Percentiles rank a stretch among this genome's conserved stretches.
These are phyloP conservation scores for Agrostemma githago DNA, from an alignment of 148 eudicot species.

Conservation along the genomic window DNA sequence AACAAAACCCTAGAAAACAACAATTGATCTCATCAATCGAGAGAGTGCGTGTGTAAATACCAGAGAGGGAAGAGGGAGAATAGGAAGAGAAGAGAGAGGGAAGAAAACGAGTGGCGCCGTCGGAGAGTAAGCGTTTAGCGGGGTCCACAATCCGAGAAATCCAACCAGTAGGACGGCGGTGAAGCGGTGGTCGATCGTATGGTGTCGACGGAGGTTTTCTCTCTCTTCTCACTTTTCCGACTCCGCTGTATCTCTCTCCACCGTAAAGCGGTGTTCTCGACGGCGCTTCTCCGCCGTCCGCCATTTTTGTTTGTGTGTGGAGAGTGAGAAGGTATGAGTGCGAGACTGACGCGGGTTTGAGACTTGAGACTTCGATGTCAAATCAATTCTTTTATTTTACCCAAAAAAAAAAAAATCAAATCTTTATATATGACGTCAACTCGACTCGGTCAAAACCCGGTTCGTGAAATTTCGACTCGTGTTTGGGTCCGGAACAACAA, in stretches of 20 bases:
- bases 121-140: conserved; percentile 53
- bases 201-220: conserved; percentile 52
- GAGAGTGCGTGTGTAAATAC: conserved; percentile 24
- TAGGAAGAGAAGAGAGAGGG: conserved; percentile 55
- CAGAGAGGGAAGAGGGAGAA: conserved; percentile 27
- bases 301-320: conserved; percentile 13
- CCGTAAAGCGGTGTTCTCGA: conserved; percentile 21
- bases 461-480: too few species aligned
- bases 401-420: too few species aligned
- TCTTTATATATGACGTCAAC: too few species aligned
- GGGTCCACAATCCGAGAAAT: conserved; percentile 61
- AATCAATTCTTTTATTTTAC: too few species aligned
- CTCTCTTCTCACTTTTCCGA: conserved; percentile 50
- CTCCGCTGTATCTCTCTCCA: conserved; percentile 37
- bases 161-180: conserved; percentile 38
- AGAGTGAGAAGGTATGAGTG: not conserved
- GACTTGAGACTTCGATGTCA: too few species aligned
- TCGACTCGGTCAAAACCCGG: too few species aligned
- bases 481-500: too few species aligned
- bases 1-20: conserved; percentile 9
- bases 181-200: conserved; percentile 49
- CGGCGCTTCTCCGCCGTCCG: conserved; percentile 27
- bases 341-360: not conserved
- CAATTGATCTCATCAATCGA: not conserved
- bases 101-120: conserved; percentile 53